A percentile compares a stretch with the other conserved stretches of the same genome.
Conservation (phyloP, 1,139 yeast genomes). For the Zygosaccharomyces sapae region DNA sequence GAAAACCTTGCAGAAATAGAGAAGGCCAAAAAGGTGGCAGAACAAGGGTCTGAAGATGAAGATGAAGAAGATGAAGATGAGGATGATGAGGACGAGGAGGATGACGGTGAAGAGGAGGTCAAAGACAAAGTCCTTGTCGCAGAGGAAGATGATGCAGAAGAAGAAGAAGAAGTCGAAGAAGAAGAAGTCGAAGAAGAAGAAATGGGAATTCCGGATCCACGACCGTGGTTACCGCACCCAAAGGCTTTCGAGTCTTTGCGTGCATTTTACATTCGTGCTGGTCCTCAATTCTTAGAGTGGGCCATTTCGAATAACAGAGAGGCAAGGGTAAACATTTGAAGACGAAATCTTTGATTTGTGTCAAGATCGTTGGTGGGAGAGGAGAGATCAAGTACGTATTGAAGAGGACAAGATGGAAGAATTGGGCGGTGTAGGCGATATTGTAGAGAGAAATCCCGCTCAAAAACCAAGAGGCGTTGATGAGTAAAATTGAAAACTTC, state of each 20-base stretch:
- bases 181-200: conserved; percentile 48
- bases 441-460: conserved; percentile 71
- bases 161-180: no score
- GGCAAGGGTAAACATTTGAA: conserved; percentile 90
- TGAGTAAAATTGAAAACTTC: not conserved
- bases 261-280: conserved; percentile 79
- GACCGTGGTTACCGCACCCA: conserved; percentile 76
- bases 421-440: conserved; percentile 85
- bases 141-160: conserved; percentile 45
- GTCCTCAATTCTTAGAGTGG: conserved; percentile 87
- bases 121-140: conserved; percentile 46
- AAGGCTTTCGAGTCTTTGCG: conserved; percentile 87
- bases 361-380: conserved; percentile 98
- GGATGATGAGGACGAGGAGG: conserved; percentile 47
- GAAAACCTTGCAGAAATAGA: conserved; percentile 70
- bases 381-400: conserved; percentile 85
- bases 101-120: conserved; percentile 43
- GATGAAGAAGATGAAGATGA: conserved; percentile 64
- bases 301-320: conserved; percentile 80
- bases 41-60: conserved; percentile 43
- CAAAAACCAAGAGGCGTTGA: conserved; percentile 40
- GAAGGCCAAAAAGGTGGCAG: conserved; percentile 47
- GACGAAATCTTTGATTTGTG: conserved; percentile 81
- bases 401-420: conserved; percentile 90
- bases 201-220: conserved; percentile 77